phyloP scores from a whole-genome alignment of 768 basidiomycete species.

The Sarcomyxa edulis region DNA sequence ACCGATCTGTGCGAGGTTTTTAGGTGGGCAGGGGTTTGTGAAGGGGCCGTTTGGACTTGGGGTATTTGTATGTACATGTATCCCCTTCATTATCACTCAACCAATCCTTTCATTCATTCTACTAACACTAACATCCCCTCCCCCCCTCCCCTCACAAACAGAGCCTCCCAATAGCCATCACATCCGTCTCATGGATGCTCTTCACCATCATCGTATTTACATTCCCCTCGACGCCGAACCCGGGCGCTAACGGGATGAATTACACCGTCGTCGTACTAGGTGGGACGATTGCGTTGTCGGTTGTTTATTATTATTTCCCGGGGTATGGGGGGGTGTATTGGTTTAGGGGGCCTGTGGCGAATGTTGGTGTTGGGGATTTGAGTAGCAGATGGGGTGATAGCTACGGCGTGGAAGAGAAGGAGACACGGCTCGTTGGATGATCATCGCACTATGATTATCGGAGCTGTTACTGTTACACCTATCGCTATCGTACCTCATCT shows the following conservation, averaged over 20 bases:
- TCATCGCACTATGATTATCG: no score
- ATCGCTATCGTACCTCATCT: no score
- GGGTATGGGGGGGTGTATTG: constrained; percentile 22
- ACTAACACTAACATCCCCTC: no score
- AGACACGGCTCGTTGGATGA: no score
- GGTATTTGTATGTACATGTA: constrained; percentile 12
- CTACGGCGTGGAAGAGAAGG: no score
- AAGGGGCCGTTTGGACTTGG: constrained; percentile 19
- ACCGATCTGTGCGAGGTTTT: constrained; percentile 23
- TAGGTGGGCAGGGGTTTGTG: constrained; percentile 17
- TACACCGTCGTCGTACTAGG: constrained; percentile 53
- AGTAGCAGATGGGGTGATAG: no score
- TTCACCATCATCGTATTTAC: constrained; percentile 46
- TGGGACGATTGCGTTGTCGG: constrained; percentile 40
- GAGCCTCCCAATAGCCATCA: constrained; percentile 40
- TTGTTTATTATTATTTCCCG: constrained; percentile 55
- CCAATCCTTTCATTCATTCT: neutral
- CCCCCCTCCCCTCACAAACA: no score
- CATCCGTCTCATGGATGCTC: constrained; percentile 47
- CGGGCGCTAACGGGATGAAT: constrained; percentile 45
- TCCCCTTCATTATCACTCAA: neutral
- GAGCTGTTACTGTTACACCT: no score
- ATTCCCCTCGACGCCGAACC: constrained; percentile 40
- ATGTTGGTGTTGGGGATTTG: constrained; percentile 8
- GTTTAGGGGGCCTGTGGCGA: constrained; percentile 21